phyloP scores from a whole-genome alignment of 192 early-diverging fungal genomes.

The Backusella westeae region DNA sequence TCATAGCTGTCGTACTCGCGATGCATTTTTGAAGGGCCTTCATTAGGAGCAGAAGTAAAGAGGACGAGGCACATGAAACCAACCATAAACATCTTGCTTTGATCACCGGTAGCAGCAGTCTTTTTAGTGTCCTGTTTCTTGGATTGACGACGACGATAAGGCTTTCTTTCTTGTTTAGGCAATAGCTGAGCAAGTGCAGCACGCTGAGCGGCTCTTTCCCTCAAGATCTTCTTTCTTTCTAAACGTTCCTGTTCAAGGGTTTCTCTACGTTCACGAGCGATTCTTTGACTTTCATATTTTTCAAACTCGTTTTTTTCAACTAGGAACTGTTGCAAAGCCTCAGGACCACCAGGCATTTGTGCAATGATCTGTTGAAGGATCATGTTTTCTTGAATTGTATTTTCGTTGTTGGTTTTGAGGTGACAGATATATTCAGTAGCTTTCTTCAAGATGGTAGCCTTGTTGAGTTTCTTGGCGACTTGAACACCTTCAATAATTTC shows the following conservation, averaged over 20 bases:
- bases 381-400: conserved; percentile 45
- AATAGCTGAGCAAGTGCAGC: conserved; percentile 18
- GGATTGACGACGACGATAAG: conserved; percentile 22
- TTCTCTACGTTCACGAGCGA: background rate
- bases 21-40: background rate
- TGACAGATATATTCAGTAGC: conserved; percentile 88
- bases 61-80: conserved; percentile 48
- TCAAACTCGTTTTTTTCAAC: conserved; percentile 15
- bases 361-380: conserved; percentile 44
- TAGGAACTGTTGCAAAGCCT: conserved; percentile 26
- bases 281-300: conserved; percentile 8
- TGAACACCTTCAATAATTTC: conserved; percentile 77
- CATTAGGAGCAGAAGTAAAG: background rate
- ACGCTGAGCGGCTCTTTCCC: conserved; percentile 17
- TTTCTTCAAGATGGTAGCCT: conserved; percentile 89
- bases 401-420: conserved; percentile 43
- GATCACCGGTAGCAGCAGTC: background rate
- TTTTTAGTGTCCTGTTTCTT: background rate
- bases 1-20: background rate
- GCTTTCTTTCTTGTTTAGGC: conserved; percentile 12
- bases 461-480: conserved; percentile 86
- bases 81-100: conserved; percentile 40
- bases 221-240: conserved; percentile 6
- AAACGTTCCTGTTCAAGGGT: background rate
- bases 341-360: conserved; percentile 47